Evolutionary conservation across 2,329 filamentous ascomycete species (phyloP), one percentile per base, ranked within the genome.

Genomic region (Myriosclerotinia scirpicola): DNA sequence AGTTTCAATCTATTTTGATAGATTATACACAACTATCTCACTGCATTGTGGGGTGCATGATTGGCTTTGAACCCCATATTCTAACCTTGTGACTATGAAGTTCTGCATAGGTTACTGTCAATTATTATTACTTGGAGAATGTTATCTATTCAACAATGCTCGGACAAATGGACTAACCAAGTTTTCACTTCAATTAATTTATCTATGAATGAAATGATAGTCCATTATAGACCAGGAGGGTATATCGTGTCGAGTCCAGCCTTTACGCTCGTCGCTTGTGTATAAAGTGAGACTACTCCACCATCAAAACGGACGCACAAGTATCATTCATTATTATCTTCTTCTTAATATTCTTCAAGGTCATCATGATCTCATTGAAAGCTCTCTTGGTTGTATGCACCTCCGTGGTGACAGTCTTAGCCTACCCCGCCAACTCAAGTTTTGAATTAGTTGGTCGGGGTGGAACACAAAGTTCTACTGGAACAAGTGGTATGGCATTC

Each of bases 391-490:
- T 17, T 50, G 36, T 44, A 3, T 30, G 48, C 34, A 36, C 30
- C 34, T 14, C 44, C 22, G 7, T 38, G 14, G 44, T 44, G 12
- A 22, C 12, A 17, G 56, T 50, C 30, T 50, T 50, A 12, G 44
- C 56, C 48, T 50, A 60, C 15, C 56, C 56, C 22, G 56, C 56
- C 20, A 60, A 60, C 30, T 60, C 56, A 14, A 60, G 20, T 22
- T 9, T 38, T 36, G 42, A 60, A 11, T 26, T 60, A 2, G 30
- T 60, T 20, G 42, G 22, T 50, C 30, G 56, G 22, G 48, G 56
- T 60, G 56, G 56, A 44, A 60, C 56, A 50, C 56, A 42, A 36
- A 60, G 56, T 44, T 60, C 56, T 12, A 60, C 56, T 50, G 56
- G 56, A 60, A 60, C 44, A n/a, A 60, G 56, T 60, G 56, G 56